Base-by-base conservation (phyloP, 306 rosid genomes). In the Begonia peltatifolia region DNA sequence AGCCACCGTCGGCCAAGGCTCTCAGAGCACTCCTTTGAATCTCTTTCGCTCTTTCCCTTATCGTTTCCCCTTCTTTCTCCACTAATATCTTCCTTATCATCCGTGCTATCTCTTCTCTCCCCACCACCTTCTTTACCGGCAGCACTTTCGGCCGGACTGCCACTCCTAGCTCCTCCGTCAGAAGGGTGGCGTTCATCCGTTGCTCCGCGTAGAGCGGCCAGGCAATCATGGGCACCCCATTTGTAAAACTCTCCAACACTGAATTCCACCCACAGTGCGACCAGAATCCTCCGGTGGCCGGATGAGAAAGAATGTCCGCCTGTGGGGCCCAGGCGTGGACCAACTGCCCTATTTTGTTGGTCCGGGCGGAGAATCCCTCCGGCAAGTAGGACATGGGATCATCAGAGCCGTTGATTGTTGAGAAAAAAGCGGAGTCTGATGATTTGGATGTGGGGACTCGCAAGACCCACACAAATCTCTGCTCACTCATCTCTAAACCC, bases 141-240 rank as follows among this genome's bases (percentile, higher is more conserved):
- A 56, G 55, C 55, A 51, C 73, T 50, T 35, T 17, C 1, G 78
- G 22, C 12, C 63, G 6, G 46, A 76, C 63, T 0, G 69, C 87
- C 12, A 76, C 62, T 0, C 67, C 60, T 0, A 80, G 2, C 50
- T 76, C 82, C 55, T 73, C 78, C 16, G 55, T 62, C 13, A 76
- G 12, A 67, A 76, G 8, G 9, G 71, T 53, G 0, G 87, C 83
- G 15, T 67, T 80, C 71, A 80, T 56, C 49, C 60, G 47, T 42
- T 80, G 80, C 73, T 80, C 82, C 0, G 83, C 71, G 6, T 80
- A 76, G 0, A 80, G 41, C 0, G 87, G 87, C 83, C 87, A 80
- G 7, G 70, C 77, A 0, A 80, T 22, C 63, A 80, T 59, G 0
- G 83, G 80, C 17, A 73, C 63, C 6, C 80, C 83, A 5, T 65